These are phyloP conservation scores for Xylariaceae sp. DNA, from an alignment of 2,329 filamentous ascomycete species.

Conservation along the genomic window DNA sequence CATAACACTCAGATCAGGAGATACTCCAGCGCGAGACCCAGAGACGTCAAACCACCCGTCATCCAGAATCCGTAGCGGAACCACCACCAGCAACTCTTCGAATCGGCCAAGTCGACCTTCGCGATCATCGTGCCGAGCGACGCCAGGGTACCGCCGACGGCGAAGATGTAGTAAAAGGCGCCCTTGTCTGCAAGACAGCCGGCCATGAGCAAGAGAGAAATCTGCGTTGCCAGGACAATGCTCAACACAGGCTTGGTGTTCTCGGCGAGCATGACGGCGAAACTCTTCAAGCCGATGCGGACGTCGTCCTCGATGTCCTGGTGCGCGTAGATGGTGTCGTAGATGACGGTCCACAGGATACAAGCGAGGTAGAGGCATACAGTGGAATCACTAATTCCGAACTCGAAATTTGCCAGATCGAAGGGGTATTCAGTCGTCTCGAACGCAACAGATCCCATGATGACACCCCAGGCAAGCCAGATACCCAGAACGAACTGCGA, in stretches of 20 bases:
- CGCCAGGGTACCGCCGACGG: background rate
- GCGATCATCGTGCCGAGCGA: slow-evolving; percentile 2
- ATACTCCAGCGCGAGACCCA: background rate
- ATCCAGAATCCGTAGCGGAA: background rate
- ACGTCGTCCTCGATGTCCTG: slow-evolving; percentile 46
- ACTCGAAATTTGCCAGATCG: background rate
- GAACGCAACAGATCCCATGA: slow-evolving; percentile 33
- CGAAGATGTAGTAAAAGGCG: slow-evolving; percentile 3
- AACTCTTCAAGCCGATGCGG: slow-evolving; percentile 42
- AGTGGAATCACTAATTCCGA: background rate
- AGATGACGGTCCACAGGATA: slow-evolving; percentile 10
- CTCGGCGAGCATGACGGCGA: slow-evolving; percentile 36
- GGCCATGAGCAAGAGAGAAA: background rate
- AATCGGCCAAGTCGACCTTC: background rate
- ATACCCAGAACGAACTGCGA: slow-evolving; percentile 46
- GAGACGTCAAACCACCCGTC: background rate
- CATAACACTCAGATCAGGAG: background rate
- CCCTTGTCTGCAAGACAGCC: slow-evolving; percentile 1
- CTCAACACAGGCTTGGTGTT: slow-evolving; percentile 7
- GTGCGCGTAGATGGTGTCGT: slow-evolving; percentile 23
- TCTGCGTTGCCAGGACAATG: background rate
- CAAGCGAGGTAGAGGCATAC: slow-evolving; percentile 1
- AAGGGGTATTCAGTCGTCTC: slow-evolving; percentile 13
- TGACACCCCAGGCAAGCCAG: slow-evolving; percentile 44
- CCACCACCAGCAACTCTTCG: background rate